Percentiles rank a stretch among this genome's conserved stretches.
phyloP scores from a whole-genome alignment of 495 filamentous ascomycete species.

The Mycothermus thermophilus region DNA sequence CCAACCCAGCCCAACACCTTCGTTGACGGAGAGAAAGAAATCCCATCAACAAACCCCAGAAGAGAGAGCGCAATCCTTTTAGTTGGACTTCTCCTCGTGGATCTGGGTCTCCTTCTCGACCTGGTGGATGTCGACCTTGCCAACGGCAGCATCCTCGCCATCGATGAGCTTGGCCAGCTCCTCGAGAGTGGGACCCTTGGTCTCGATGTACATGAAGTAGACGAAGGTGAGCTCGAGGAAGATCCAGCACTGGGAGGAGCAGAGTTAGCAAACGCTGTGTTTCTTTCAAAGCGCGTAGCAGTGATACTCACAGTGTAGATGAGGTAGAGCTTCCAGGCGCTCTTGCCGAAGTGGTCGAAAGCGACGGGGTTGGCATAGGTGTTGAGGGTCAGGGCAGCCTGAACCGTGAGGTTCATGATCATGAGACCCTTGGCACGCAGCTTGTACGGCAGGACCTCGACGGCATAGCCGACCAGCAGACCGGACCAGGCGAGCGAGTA shows the following conservation, averaged over 20 bases:
- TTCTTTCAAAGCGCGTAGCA: too few species aligned
- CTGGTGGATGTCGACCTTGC: conserved; percentile 26
- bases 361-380: conserved; percentile 48
- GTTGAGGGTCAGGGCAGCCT: conserved; percentile 39
- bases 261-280: conserved; percentile 1
- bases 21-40: too few species aligned
- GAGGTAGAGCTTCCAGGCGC: conserved; percentile 47
- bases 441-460: conserved; percentile 60
- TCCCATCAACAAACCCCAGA: neutral
- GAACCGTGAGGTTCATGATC: conserved; percentile 39
- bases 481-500: conserved; percentile 51
- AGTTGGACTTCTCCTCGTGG: conserved; percentile 14
- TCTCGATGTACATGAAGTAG: conserved; percentile 55
- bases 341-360: conserved; percentile 33
- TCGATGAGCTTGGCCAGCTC: conserved; percentile 51
- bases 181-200: conserved; percentile 48
- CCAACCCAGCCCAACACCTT: too few species aligned
- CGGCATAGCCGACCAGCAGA: conserved; percentile 50
- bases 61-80: conserved; percentile 2
- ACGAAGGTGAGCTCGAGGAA: conserved; percentile 44
- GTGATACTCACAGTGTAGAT: conserved; percentile 39
- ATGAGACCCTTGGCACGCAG: conserved; percentile 48
- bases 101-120: conserved; percentile 24
- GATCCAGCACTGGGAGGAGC: conserved; percentile 33
- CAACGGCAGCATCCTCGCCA: conserved; percentile 40